Evolutionary conservation across 305 asterid species (phyloP).

Genomic region (Fraxinus ornus): DNA sequence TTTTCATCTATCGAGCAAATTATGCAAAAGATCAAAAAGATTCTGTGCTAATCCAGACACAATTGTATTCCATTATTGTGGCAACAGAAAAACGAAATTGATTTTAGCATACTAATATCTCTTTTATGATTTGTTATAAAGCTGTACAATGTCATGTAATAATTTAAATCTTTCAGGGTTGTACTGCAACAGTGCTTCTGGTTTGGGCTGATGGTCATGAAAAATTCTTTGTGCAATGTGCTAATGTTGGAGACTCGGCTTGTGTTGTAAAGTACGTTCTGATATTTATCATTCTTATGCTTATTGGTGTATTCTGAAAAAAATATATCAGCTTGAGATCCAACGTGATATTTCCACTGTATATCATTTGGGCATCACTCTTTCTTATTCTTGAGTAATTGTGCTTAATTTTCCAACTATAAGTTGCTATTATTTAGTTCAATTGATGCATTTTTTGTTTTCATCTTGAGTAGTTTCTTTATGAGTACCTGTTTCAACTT

Average conservation of each 20-base stretch:
- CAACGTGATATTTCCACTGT: background rate
- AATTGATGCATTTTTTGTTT: background rate
- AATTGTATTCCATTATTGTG: background rate
- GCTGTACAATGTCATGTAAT: constrained; percentile 26
- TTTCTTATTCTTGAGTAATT: background rate
- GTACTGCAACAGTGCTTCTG: constrained; percentile 94
- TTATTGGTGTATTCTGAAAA: background rate
- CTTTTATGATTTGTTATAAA: constrained; percentile 15
- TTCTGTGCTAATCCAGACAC: constrained; percentile 1
- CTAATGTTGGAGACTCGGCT: constrained; percentile 98
- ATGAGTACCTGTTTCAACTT: constrained; percentile 7
- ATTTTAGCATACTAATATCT: constrained; percentile 11
- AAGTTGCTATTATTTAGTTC: background rate
- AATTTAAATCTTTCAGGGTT: constrained; percentile 67
- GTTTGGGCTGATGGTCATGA: constrained; percentile 71
- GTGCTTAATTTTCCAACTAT: background rate
- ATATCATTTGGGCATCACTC: background rate
- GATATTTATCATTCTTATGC: constrained; percentile 20
- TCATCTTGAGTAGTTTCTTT: constrained; percentile 6
- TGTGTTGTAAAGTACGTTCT: constrained; percentile 77
- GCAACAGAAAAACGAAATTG: constrained; percentile 6
- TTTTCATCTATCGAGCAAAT: constrained; percentile 14
- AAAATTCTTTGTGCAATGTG: constrained; percentile 83
- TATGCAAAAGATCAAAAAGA: background rate
- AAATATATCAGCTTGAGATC: background rate